Percentiles rank a stretch among this genome's conserved stretches.
Evolutionary conservation across 2,329 filamentous ascomycete species (phyloP).

Genomic region (Chaetothyriales sp.): DNA sequence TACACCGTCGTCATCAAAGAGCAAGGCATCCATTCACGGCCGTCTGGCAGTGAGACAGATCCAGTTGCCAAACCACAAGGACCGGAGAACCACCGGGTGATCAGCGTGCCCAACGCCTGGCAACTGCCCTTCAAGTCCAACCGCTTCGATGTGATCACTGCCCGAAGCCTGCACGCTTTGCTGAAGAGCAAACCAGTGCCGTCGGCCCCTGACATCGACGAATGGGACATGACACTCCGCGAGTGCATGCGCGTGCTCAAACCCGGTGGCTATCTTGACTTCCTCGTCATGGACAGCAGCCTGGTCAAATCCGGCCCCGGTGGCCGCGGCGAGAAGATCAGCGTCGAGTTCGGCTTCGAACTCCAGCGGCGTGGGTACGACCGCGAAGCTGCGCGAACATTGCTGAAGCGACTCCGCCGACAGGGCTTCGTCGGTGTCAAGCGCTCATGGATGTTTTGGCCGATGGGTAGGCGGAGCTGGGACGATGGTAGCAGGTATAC

Average conservation of each 20-base stretch:
- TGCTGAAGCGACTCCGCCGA: constrained; percentile 56
- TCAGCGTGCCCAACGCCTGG: constrained; percentile 61
- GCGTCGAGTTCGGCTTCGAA: constrained; percentile 81
- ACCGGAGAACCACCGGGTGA: constrained; percentile 72
- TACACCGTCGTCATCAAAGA: constrained; percentile 74
- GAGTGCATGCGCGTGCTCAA: constrained; percentile 88
- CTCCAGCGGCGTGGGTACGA: constrained; percentile 86
- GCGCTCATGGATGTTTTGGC: constrained; percentile 76
- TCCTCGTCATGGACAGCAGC: constrained; percentile 75
- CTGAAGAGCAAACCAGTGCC: constrained; percentile 54
- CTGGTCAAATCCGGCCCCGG: constrained; percentile 65
- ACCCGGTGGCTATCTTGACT: constrained; percentile 85
- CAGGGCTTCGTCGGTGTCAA: constrained; percentile 68
- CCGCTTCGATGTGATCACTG: constrained; percentile 84
- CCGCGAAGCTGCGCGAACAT: constrained; percentile 64
- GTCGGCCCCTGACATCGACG: constrained; percentile 52
- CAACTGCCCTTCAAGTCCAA: constrained; percentile 70
- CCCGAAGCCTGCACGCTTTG: constrained; percentile 69
- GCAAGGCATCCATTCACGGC: constrained; percentile 51
- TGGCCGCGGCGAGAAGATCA: constrained; percentile 56
- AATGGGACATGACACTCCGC: constrained; percentile 70
- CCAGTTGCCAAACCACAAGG: constrained; percentile 47
- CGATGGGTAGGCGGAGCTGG: constrained; percentile 46
- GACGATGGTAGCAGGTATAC: constrained; percentile 16
- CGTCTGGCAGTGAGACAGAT: background rate